Evolutionary conservation across 2,329 filamentous ascomycete genomes (phyloP), one percentile per base, ranked within the genome.

Genomic region (Nothophaeocryptopus gaeumannii): DNA sequence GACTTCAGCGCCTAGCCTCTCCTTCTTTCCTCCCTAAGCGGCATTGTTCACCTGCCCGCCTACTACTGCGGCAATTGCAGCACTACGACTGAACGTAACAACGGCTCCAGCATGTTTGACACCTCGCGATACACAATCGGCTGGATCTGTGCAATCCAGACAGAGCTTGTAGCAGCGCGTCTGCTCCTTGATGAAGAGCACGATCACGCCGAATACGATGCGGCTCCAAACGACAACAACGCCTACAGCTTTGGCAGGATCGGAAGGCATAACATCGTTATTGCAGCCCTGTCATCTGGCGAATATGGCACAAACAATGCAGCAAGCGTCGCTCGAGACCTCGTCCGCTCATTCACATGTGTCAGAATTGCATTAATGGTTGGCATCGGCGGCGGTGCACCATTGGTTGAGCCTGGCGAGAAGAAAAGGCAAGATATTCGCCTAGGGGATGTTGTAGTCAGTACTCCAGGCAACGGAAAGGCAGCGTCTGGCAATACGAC

Each of bases 391-490:
- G 42, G 31, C 13, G 36, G 45, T n/a, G 26, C n/a, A 50, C 55
- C 55, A 8, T n/a, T n/a, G n/a, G n/a, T n/a, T n/a, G n/a, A n/a
- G n/a, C n/a, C n/a, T n/a, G n/a, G n/a, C n/a, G n/a, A n/a, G n/a
- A 52, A 46, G 20, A 20, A 34, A 11, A 39, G 48, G n/a, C 12
- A 13, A 2, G 61, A 65, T 36, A 53, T 66, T 11, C 56, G 61
- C 4, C 60, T 66, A 5, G 63, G 63, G 2, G 63, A 66, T 38
- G 49, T 66, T 12, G 59, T 62, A 2, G 53, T 66, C 29, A 63
- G 62, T 31, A 39, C 51, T 13, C 63, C 64, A 1, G 13, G 42
- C 1, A 39, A 43, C 0, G 29, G 2, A 34, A 54, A 12, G 63
- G 63, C 11, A 63, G 62, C 0, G 62, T 67, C 0, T 42, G 63